Base-by-base conservation (phyloP, 2,329 filamentous ascomycete genomes). In the Colletotrichum euphorbiae region DNA sequence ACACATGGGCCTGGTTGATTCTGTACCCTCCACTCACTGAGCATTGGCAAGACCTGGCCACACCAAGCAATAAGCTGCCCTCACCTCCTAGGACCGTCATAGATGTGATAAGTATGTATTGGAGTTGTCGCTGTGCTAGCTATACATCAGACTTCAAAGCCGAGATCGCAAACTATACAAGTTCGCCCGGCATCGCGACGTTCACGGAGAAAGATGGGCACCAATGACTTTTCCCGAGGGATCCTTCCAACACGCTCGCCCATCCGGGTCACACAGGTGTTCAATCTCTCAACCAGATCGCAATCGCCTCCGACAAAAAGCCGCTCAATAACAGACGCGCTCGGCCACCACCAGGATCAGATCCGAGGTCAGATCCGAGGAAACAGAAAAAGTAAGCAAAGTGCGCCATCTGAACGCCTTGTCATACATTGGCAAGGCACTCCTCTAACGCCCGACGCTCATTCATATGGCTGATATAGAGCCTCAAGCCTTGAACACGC, bases 401-500 rank as follows among this genome's bases (percentile, higher is more conserved):
- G 17, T 45, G 38, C 31, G 42, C 55, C 48, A 56, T 61, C 48
- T 61, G 28, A 67, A 67, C 66, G 63, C 67, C 48, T 2, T 52
- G 28, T n/a, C 48, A 33, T 36, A 43, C 45, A 17, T 36, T 13
- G 36, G 15, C 45, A 24, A 19, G 19, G 6, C 3, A 46, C 52
- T 51, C 52, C 31, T 21, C 11, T 19, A 64, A 64, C 51, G 31
- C 46, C 45, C 43, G 12, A 13, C 31, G 52, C 24, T 51, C 55
- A 64, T 58, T 28, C 62, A 54, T 52, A 57, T 67, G 51, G 51
- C 55, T 19, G 48, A 55, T 38, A 33, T 54, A 65, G 57, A 57
- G 51, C 51, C 51, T 62, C n/a, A 62, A 67, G 28, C 52, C 51
- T 45, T 56, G 42, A 67, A 57, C 63, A 38, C 67, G 67, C 67